A percentile compares a stretch with the other conserved stretches of the same genome.
Conservation (phyloP, 1,284 basidiomycete species). For the Inonotus hispidus region DNA sequence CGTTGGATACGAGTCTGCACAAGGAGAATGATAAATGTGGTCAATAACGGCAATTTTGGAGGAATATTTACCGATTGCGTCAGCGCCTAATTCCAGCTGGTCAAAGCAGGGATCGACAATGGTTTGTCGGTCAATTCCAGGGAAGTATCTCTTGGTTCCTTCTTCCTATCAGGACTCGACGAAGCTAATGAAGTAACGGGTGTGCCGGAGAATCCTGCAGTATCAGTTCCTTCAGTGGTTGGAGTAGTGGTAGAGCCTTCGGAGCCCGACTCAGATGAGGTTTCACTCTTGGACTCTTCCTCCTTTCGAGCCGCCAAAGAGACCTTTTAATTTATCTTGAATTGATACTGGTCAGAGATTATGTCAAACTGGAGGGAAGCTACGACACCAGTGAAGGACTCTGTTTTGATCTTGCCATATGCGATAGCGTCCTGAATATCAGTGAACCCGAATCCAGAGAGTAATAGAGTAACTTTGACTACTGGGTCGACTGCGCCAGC, state of each 20-base stretch:
- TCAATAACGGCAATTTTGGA: too few species aligned
- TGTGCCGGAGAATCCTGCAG: constrained; percentile 26
- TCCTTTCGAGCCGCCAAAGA: constrained; percentile 63
- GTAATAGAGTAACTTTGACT: constrained; percentile 73
- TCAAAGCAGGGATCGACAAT: constrained; percentile 65
- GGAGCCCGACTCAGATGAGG: constrained; percentile 25
- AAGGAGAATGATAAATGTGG: neutral
- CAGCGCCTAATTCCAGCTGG: constrained; percentile 66
- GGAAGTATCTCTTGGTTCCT: constrained; percentile 43
- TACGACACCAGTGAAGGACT: constrained; percentile 59
- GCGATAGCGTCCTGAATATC: constrained; percentile 73
- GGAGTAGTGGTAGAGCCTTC: constrained; percentile 11
- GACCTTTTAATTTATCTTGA: constrained; percentile 74
- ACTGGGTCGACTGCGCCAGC: constrained; percentile 66
- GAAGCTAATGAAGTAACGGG: constrained; percentile 19
- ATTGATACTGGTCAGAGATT: constrained; percentile 12
- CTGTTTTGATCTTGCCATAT: constrained; percentile 65
- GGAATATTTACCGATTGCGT: constrained; percentile 54
- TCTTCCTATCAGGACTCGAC: constrained; percentile 28
- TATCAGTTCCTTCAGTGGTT: constrained; percentile 23
- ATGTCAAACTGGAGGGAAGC: constrained; percentile 12
- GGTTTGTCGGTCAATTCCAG: constrained; percentile 60
- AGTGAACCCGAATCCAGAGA: constrained; percentile 82
- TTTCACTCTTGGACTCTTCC: constrained; percentile 7
- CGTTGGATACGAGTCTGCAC: constrained; percentile 68